Base-by-base conservation (phyloP, 176 grass and related monocot genomes). In the Triticum turgidum region DNA sequence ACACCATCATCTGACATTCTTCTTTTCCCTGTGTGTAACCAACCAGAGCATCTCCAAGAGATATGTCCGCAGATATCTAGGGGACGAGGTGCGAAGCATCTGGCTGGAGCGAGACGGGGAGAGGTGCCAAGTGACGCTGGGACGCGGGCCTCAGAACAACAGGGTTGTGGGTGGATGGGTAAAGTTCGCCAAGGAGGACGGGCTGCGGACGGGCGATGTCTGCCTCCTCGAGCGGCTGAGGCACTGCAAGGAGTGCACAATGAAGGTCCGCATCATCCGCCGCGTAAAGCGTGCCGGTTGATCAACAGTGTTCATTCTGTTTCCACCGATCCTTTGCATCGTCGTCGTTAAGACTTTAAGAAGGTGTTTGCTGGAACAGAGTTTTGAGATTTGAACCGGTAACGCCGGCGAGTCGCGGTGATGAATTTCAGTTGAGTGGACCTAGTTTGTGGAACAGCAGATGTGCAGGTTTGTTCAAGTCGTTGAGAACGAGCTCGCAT, bases 81-180 rank as follows among this genome's bases (percentile, higher is more conserved):
- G 44, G 4, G 73, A 76, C 4, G 73, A 76, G 44, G 73, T 10
- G 73, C 73, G 44, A 8, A 32, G 44, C 73, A 76, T 76, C 44
- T 76, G 73, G 73, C 14, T 76, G 4, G 44, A 76, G 73, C 14
- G 44, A 18, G 24, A 30, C 30, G 44, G 44, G 44, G 3, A 32
- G 14, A 76, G 27, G 73, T 32, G 45, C 1, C 73, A 52, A 27
- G 44, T 76, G 24, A 24, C 24, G 24, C 24, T 24, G 24, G 24
- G 22, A 76, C 3, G 44, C 5, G 52, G 17, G 41, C 73, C 73
- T 76, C 24, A 32, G 15, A 20, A 52, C 49, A 76, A 51, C 42
- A 76, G 73, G 73, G 25, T 76, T 51, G 73, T 76, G 17, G 25
- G 73, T 30, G 73, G 73, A 32, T 76, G 73, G 73, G 13, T 45